Conservation (phyloP, 169 alveolate genomes). For the Pseudocohnilembus persalinus region DNA sequence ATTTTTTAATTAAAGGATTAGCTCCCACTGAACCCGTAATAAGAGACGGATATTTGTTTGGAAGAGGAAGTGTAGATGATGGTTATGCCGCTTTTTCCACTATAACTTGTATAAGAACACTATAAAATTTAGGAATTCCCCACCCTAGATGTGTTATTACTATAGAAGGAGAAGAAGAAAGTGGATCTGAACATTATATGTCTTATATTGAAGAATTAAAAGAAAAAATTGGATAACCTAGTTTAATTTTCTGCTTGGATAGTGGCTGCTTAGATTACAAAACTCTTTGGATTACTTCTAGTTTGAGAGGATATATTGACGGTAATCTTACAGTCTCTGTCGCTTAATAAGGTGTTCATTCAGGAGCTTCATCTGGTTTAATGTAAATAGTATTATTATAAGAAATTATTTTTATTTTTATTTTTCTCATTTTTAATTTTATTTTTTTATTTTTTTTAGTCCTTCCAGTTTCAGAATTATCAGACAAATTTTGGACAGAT, state of each 20-base stretch:
- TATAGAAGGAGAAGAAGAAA: conserved; percentile 65
- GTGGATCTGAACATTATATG: conserved; percentile 55
- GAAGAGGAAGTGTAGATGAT: conserved; percentile 82
- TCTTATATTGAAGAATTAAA: conserved; percentile 42
- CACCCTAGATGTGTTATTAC: conserved; percentile 45
- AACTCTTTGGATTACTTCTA: conserved; percentile 60
- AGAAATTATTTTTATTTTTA: too few species aligned
- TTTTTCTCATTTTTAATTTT: too few species aligned
- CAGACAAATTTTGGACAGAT: conserved; percentile 67
- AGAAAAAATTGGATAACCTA: conserved; percentile 45
- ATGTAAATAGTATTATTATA: background rate
- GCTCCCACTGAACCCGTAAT: conserved; percentile 64
- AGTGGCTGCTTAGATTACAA: conserved; percentile 54
- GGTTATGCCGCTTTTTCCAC: conserved; percentile 72
- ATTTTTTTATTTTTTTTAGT: background rate
- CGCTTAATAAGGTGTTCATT: conserved; percentile 40
- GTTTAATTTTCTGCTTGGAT: conserved; percentile 55
- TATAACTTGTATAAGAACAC: conserved; percentile 62
- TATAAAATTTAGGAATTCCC: conserved; percentile 26
- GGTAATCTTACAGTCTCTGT: conserved; percentile 46
- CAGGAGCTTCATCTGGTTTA: conserved; percentile 33
- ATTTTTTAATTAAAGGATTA: background rate
- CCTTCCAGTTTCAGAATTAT: conserved; percentile 81
- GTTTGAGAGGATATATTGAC: conserved; percentile 50
- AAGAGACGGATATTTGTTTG: conserved; percentile 63